A percentile compares a stretch with the other conserved stretches of the same genome.
Conservation (phyloP, 1,284 basidiomycete genomes). For the Fomitopsis betulina region DNA sequence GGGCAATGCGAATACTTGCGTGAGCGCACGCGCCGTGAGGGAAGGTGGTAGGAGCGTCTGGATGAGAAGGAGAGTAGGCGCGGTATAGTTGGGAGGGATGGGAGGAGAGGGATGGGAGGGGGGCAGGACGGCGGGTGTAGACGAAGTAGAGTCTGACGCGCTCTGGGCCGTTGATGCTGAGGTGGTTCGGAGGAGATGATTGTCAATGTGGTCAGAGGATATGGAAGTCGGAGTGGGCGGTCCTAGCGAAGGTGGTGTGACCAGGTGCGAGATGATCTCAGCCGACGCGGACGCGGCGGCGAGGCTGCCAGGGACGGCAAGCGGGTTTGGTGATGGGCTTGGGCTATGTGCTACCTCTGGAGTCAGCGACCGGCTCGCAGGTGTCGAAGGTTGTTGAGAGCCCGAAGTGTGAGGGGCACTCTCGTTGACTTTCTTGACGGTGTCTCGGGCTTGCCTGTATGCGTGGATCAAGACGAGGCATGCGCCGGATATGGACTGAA, state of each 20-base stretch:
- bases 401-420: slow-evolving; percentile 22
- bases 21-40: slow-evolving; percentile 22
- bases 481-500: slow-evolving; percentile 65
- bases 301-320: slow-evolving; percentile 2
- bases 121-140: slow-evolving; percentile 9
- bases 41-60: slow-evolving; percentile 16
- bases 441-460: slow-evolving; percentile 59
- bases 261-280: background rate
- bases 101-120: slow-evolving; percentile 9
- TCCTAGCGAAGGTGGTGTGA: slow-evolving; percentile 4
- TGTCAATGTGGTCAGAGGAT: no score
- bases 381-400: slow-evolving; percentile 6
- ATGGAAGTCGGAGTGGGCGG: slow-evolving; percentile 4
- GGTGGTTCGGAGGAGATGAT: slow-evolving; percentile 9
- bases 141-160: slow-evolving; percentile 6
- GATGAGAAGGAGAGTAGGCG: slow-evolving; percentile 16
- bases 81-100: slow-evolving; percentile 16
- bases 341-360: background rate
- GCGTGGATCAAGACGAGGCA: slow-evolving; percentile 63
- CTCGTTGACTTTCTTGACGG: slow-evolving; percentile 63
- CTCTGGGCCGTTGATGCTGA: slow-evolving; percentile 12
- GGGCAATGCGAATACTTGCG: slow-evolving; percentile 25
- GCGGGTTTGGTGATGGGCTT: background rate
- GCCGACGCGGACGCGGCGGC: background rate
- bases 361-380: slow-evolving; percentile 2